Evolutionary conservation across 768 basidiomycete species (phyloP).

Genomic region (Russula abietina): DNA sequence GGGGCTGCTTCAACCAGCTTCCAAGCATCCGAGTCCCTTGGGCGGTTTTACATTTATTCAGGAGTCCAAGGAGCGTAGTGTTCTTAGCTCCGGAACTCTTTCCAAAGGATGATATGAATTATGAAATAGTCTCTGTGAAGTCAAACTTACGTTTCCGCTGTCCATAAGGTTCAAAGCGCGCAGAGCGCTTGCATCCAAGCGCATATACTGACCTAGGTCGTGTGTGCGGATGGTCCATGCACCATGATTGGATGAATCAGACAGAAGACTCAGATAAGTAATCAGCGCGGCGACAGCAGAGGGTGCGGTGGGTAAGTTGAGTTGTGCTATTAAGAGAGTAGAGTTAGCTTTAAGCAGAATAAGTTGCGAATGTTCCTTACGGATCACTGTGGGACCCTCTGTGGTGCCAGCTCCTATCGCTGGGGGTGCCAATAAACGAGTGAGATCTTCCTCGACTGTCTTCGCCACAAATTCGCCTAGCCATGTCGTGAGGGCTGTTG

Average conservation of each 20-base stretch:
- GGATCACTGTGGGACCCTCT: constrained; percentile 14
- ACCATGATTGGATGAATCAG: constrained; percentile 72
- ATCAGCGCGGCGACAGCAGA: constrained; percentile 77
- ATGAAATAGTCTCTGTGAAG: neutral
- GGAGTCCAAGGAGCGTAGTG: constrained; percentile 78
- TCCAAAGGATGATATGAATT: neutral
- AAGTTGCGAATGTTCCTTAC: neutral
- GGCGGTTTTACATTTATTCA: constrained; percentile 95
- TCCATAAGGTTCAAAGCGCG: constrained; percentile 85
- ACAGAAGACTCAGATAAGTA: constrained; percentile 71
- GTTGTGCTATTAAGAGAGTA: constrained; percentile 51
- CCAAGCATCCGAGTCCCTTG: constrained; percentile 86
- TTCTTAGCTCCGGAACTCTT: constrained; percentile 70
- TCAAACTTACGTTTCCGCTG: constrained; percentile 36
- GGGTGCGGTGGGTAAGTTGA: constrained; percentile 70
- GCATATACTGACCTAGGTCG: constrained; percentile 92
- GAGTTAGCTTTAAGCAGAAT: neutral
- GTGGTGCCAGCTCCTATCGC: neutral
- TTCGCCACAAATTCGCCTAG: constrained; percentile 68
- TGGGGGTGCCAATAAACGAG: constrained; percentile 9
- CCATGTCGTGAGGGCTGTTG: neutral
- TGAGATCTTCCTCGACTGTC: constrained; percentile 24
- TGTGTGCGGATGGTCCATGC: constrained; percentile 79
- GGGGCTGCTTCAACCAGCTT: constrained; percentile 92
- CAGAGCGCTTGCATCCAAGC: constrained; percentile 89